Conservation (phyloP, 352 stramenopile species). For the Phytopythium delawarense region DNA sequence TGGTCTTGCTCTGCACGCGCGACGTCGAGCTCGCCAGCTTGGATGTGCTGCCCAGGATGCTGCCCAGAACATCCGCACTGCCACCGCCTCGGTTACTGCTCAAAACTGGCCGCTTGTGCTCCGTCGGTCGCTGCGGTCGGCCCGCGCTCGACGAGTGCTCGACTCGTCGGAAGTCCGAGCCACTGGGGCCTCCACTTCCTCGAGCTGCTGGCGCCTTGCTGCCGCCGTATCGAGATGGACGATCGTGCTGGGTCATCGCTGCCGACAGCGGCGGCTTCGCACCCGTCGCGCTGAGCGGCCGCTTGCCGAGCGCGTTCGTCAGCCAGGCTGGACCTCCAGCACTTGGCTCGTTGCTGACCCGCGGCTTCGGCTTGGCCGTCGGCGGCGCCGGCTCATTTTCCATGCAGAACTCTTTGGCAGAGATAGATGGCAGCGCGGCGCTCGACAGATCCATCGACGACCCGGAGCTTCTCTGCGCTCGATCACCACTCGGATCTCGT, state of each 20-base stretch:
- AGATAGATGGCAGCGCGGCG: slow-evolving; percentile 32
- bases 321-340: background rate
- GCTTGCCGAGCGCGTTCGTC: slow-evolving; percentile 3
- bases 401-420: slow-evolving; percentile 51
- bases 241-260: background rate
- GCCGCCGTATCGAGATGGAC: slow-evolving; percentile 10
- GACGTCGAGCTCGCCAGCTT: slow-evolving; percentile 62
- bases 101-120: background rate
- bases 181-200: background rate
- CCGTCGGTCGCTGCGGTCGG: background rate
- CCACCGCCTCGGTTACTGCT: slow-evolving; percentile 8
- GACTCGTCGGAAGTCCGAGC: background rate
- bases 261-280: background rate
- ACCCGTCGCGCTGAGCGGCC: background rate
- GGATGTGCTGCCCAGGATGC: slow-evolving; percentile 65
- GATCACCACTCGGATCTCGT: background rate
- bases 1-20: slow-evolving; percentile 48
- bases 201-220: slow-evolving; percentile 1
- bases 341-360: background rate
- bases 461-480: slow-evolving; percentile 11
- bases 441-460: slow-evolving; percentile 2
- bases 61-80: slow-evolving; percentile 37
- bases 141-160: background rate
- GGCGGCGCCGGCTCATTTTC: slow-evolving; percentile 32
- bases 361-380: background rate